These are phyloP conservation scores for Neofusicoccum ribis DNA, from an alignment of 2,329 filamentous ascomycete genomes.

Conservation along the genomic window DNA sequence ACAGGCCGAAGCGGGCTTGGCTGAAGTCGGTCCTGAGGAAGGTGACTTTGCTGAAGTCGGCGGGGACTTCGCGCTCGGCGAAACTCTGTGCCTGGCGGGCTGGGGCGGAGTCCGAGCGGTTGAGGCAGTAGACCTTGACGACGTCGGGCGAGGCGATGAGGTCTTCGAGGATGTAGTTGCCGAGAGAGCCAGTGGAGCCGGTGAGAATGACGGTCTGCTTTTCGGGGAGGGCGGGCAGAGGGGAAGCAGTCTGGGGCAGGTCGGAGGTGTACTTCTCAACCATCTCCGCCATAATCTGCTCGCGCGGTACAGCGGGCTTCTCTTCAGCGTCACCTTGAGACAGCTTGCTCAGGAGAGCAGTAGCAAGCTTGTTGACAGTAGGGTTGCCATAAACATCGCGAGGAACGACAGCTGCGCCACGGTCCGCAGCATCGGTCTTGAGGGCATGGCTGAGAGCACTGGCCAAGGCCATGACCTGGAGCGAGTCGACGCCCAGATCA, in stretches of 20 bases:
- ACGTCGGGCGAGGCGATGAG: slow-evolving; percentile 19
- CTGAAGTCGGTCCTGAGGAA: slow-evolving; percentile 22
- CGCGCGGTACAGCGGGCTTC: slow-evolving; percentile 9
- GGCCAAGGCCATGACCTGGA: slow-evolving; percentile 30
- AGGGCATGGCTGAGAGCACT: slow-evolving; percentile 25
- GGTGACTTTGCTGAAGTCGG: slow-evolving; percentile 17
- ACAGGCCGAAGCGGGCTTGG: slow-evolving; percentile 20
- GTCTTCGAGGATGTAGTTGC: slow-evolving; percentile 21
- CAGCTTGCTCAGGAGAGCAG: slow-evolving; percentile 16
- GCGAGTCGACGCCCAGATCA: slow-evolving; percentile 35
- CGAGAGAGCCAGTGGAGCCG: slow-evolving; percentile 23
- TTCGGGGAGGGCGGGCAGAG: not conserved
- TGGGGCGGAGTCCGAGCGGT: slow-evolving; percentile 9
- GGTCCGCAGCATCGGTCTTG: not conserved
- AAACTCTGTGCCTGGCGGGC: not conserved
- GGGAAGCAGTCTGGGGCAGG: slow-evolving; percentile 19
- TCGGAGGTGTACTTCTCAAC: slow-evolving; percentile 32
- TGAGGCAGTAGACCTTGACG: slow-evolving; percentile 22
- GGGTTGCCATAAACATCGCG: slow-evolving; percentile 35
- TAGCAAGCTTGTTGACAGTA: slow-evolving; percentile 29
- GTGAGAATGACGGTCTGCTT: slow-evolving; percentile 23
- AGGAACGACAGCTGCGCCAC: slow-evolving; percentile 24
- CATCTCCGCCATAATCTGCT: slow-evolving; percentile 30
- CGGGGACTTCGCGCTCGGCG: not conserved
- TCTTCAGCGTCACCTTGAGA: not conserved